phyloP scores from a whole-genome alignment of 2,329 filamentous ascomycete species.

The Epichloe scottii region DNA sequence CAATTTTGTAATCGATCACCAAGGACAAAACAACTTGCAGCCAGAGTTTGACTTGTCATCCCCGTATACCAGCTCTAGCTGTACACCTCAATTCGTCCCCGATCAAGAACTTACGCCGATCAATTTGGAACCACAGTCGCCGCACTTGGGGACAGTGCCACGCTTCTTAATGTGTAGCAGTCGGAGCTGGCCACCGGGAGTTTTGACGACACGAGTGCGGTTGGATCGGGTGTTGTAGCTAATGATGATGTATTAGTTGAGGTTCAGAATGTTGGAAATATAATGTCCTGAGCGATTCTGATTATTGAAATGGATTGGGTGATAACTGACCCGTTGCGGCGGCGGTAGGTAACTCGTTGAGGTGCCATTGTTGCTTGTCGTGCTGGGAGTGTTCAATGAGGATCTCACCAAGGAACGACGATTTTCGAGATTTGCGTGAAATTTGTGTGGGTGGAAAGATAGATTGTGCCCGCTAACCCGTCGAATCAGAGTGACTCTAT shows the following conservation, averaged over 20 bases:
- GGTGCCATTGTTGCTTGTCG: constrained; percentile 43
- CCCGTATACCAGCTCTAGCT: neutral
- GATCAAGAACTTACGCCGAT: constrained; percentile 68
- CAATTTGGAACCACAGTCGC: constrained; percentile 97
- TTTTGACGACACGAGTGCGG: constrained; percentile 92
- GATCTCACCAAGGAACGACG: constrained; percentile 23
- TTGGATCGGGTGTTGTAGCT: constrained; percentile 99
- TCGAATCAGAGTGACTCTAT: constrained; percentile 21
- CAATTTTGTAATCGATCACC: neutral
- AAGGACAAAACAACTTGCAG: neutral
- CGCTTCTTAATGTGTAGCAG: constrained; percentile 99
- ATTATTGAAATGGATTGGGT: neutral
- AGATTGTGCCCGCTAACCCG: constrained; percentile 25
- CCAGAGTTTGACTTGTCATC: neutral
- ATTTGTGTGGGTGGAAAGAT: constrained; percentile 28
- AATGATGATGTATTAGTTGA: constrained; percentile 2
- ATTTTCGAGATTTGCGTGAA: constrained; percentile 31
- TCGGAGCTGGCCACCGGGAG: constrained; percentile 88
- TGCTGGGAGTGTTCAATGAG: constrained; percentile 24
- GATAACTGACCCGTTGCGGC: constrained; percentile 63
- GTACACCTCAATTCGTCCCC: constrained; percentile 8
- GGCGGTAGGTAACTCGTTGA: constrained; percentile 56
- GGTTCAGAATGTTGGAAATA: neutral
- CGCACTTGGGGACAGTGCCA: constrained; percentile 95
- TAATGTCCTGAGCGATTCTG: neutral